Evolutionary conservation across 1,284 basidiomycete genomes (phyloP).

Genomic region (Sporisorium reilianum): DNA sequence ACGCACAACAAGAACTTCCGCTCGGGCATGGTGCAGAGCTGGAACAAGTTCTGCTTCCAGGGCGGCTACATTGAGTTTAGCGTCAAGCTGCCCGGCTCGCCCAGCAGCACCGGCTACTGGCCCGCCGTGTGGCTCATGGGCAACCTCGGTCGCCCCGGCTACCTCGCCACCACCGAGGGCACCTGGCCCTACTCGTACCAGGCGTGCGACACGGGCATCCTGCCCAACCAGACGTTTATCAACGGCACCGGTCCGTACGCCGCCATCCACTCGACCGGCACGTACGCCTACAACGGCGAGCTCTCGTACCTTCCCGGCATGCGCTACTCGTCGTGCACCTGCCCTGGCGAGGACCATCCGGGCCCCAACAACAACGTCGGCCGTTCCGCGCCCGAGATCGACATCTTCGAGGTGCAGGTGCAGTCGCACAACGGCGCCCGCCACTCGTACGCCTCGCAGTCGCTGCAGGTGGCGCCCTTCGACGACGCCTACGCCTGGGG

Average conservation of each 20-base stretch:
- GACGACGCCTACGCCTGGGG: conserved; percentile 63
- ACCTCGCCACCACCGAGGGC: conserved; percentile 65
- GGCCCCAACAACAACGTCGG: conserved; percentile 64
- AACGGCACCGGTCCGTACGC: conserved; percentile 55
- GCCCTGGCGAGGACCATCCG: conserved; percentile 60
- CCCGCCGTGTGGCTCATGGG: conserved; percentile 70
- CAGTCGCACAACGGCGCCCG: conserved; percentile 70
- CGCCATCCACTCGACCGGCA: conserved; percentile 37
- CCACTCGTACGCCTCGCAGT: conserved; percentile 63
- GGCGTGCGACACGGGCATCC: conserved; percentile 67
- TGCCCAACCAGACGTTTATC: conserved; percentile 59
- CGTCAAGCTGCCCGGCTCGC: conserved; percentile 55
- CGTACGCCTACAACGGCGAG: conserved; percentile 59
- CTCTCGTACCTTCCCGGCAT: conserved; percentile 63
- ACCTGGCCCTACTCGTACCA: conserved; percentile 71
- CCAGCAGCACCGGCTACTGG: conserved; percentile 71
- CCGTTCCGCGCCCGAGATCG: conserved; percentile 67
- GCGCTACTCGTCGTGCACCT: conserved; percentile 64
- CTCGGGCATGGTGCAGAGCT: conserved; percentile 67
- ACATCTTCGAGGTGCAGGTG: conserved; percentile 72
- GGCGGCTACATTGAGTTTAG: conserved; percentile 67
- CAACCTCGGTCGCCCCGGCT: conserved; percentile 67
- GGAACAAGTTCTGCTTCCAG: conserved; percentile 70
- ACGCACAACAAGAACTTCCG: conserved; percentile 66
- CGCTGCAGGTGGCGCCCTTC: conserved; percentile 68